Percentiles rank a stretch among this genome's conserved stretches.
phyloP scores from a whole-genome alignment of 352 stramenopile genomes.

The Elongisporangium undulatum region DNA sequence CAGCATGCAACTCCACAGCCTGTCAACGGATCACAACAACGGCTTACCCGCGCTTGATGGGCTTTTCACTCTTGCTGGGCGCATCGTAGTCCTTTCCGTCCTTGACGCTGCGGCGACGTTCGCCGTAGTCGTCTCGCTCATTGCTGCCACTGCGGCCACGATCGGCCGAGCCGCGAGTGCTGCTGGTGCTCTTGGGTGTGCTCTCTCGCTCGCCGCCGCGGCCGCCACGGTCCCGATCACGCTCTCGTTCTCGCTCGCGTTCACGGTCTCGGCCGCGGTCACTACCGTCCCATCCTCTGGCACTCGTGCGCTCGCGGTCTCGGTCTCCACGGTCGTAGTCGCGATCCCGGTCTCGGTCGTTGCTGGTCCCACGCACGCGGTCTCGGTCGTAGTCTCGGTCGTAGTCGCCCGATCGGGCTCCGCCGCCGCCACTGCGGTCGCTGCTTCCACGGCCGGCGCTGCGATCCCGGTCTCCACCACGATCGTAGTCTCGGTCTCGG shows the following conservation, averaged over 20 bases:
- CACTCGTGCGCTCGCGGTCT: slow-evolving; percentile 6
- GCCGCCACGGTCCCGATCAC: slow-evolving; percentile 18
- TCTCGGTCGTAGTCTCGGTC: slow-evolving; percentile 29
- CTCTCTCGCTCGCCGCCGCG: slow-evolving; percentile 13
- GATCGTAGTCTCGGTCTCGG: slow-evolving; percentile 15
- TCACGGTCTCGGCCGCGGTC: slow-evolving; percentile 32
- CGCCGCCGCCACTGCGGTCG: slow-evolving; percentile 17
- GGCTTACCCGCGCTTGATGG: slow-evolving; percentile 27
- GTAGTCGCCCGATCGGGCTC: slow-evolving; percentile 23
- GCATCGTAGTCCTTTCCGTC: slow-evolving; percentile 25
- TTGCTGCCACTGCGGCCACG: slow-evolving; percentile 9
- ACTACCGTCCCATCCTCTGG: slow-evolving; percentile 14
- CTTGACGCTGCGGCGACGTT: slow-evolving; percentile 32
- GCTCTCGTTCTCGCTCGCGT: slow-evolving; percentile 24
- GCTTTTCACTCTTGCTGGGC: slow-evolving; percentile 17
- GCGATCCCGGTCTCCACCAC: slow-evolving; percentile 19
- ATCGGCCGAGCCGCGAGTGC: slow-evolving; percentile 20
- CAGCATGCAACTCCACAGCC: not conserved
- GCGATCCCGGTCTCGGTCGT: slow-evolving; percentile 20
- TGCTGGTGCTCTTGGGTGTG: slow-evolving; percentile 25
- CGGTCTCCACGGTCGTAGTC: slow-evolving; percentile 28
- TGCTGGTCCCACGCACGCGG: slow-evolving; percentile 10
- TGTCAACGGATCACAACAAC: not conserved
- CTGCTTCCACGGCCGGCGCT: slow-evolving; percentile 2
- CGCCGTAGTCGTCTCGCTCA: slow-evolving; percentile 19